These are phyloP conservation scores for Amoebophrya sp. DNA, from an alignment of 169 alveolate species.

Conservation along the genomic window DNA sequence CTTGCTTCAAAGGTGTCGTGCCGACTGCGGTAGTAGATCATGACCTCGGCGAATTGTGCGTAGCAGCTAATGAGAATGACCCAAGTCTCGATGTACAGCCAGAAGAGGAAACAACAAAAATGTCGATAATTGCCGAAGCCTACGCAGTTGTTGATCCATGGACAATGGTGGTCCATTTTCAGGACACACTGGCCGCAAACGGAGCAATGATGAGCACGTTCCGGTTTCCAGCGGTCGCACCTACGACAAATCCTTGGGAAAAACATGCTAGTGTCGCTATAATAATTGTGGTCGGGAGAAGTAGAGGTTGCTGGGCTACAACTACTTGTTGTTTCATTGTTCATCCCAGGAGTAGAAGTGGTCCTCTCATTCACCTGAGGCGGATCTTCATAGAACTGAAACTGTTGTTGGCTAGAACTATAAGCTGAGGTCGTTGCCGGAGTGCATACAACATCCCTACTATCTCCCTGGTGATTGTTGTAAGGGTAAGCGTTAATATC, in stretches of 20 bases:
- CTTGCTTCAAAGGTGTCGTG: background rate
- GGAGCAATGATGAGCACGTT: constrained; percentile 95
- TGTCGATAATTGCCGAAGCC: background rate
- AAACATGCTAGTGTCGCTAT: too few relatives aligned
- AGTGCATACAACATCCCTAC: too few relatives aligned
- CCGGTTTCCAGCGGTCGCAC: constrained; percentile 96
- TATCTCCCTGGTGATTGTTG: too few relatives aligned
- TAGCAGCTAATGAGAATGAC: background rate
- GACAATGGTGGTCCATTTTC: constrained; percentile 98
- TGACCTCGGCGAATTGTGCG: background rate
- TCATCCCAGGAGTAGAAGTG: too few relatives aligned
- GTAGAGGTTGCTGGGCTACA: too few relatives aligned
- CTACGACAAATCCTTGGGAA: constrained; percentile 84
- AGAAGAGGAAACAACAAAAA: background rate
- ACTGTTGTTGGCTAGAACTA: too few relatives aligned
- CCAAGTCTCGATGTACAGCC: background rate
- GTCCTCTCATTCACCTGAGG: too few relatives aligned
- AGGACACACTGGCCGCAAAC: constrained; percentile 90
- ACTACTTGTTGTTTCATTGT: too few relatives aligned
- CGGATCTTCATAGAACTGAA: too few relatives aligned
- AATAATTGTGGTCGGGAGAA: too few relatives aligned
- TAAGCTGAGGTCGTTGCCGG: too few relatives aligned
- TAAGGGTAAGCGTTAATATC: too few relatives aligned
- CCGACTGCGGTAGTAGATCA: background rate
- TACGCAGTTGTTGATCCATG: constrained; percentile 95